These are phyloP conservation scores for Yamadazyma buinensis DNA, from an alignment of 1,139 yeast species.

Conservation along the genomic window DNA sequence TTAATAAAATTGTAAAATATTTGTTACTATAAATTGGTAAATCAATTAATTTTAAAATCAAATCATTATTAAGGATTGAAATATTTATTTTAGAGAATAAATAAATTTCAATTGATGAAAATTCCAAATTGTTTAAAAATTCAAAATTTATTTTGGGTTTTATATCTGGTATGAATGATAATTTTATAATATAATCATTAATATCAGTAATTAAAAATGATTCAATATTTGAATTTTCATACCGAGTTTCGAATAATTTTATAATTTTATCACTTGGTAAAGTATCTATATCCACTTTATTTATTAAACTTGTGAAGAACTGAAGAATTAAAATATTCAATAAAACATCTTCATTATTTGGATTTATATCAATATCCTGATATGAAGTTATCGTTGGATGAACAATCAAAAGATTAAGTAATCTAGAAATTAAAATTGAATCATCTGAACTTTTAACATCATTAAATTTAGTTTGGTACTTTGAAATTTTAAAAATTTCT, in stretches of 20 bases:
- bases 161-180: constrained; percentile 15
- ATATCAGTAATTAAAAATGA: constrained; percentile 18
- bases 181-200: constrained; percentile 14
- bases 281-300: constrained; percentile 2
- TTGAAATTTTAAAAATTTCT: background rate
- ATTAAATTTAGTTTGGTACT: constrained; percentile 8
- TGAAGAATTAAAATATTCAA: constrained; percentile 23
- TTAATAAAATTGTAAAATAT: constrained; percentile 29
- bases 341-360: constrained; percentile 21
- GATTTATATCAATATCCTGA: constrained; percentile 7
- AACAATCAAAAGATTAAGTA: constrained; percentile 21
- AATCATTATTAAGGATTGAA: constrained; percentile 13
- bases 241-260: constrained; percentile 11
- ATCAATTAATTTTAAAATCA: constrained; percentile 17
- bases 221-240: constrained; percentile 11
- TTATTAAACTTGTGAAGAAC: constrained; percentile 24
- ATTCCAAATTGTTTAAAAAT: constrained; percentile 6
- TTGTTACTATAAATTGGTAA: constrained; percentile 19
- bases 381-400: constrained; percentile 11
- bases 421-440: constrained; percentile 19
- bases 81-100: constrained; percentile 25
- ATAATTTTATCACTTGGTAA: constrained; percentile 7
- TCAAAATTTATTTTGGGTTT: no score
- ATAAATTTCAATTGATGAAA: constrained; percentile 16
- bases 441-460: constrained; percentile 8